A percentile compares a stretch with the other conserved stretches of the same genome.
Conservation (phyloP, 805 yeast species). For the Zygosaccharomyces gambellarensis region DNA sequence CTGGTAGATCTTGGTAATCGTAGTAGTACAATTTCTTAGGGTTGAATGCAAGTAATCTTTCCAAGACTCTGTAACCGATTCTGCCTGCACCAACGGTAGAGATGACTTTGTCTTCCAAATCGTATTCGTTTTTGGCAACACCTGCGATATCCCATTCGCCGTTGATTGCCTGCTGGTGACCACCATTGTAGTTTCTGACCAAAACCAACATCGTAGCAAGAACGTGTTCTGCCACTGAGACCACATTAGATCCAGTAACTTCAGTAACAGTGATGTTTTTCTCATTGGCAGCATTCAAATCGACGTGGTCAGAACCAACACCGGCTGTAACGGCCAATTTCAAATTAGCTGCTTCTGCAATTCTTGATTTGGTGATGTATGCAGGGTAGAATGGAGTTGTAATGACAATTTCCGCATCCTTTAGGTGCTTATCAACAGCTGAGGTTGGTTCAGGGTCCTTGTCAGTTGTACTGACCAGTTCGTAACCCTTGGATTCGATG, state of each 20-base stretch:
- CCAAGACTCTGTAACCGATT: constrained; percentile 52
- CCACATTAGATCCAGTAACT: background rate
- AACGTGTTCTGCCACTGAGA: constrained; percentile 60
- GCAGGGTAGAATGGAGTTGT: constrained; percentile 85
- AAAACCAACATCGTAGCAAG: constrained; percentile 65
- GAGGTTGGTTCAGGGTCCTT: constrained; percentile 57
- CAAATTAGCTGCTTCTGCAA: constrained; percentile 63
- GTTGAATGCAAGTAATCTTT: constrained; percentile 65
- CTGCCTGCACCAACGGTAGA: constrained; percentile 25
- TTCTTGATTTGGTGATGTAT: constrained; percentile 61
- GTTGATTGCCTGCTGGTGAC: constrained; percentile 35
- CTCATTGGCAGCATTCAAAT: constrained; percentile 60
- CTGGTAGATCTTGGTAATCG: constrained; percentile 51
- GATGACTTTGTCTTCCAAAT: constrained; percentile 57
- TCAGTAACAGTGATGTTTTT: constrained; percentile 51
- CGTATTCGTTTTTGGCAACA: constrained; percentile 23
- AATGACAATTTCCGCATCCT: constrained; percentile 70
- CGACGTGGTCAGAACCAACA: constrained; percentile 79
- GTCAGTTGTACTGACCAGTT: constrained; percentile 57
- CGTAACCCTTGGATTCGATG: constrained; percentile 63
- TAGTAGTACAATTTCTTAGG: constrained; percentile 52
- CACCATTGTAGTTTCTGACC: background rate
- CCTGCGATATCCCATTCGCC: constrained; percentile 76
- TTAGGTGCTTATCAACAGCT: constrained; percentile 57
- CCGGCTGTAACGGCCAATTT: constrained; percentile 74